Conservation (phyloP, 202 grass and related monocot genomes). For the Schoenoplectus triqueter region DNA sequence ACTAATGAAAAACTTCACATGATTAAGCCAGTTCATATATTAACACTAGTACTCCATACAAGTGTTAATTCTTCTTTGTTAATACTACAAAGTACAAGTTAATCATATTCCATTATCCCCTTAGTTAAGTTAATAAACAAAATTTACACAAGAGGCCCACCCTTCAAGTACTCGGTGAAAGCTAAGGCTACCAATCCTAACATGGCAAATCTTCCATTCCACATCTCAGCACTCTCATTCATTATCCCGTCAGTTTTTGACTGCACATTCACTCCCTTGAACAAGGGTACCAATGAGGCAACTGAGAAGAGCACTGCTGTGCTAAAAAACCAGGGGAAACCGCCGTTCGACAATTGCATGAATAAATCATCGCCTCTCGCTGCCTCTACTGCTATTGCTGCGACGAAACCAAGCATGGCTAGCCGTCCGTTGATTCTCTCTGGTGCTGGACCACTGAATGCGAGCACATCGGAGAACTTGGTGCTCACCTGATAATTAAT, state of each 20-base stretch:
- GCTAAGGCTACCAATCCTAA: slow-evolving; percentile 61
- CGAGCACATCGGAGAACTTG: slow-evolving; percentile 46
- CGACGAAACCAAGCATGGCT: slow-evolving; percentile 63
- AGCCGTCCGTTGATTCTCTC: slow-evolving; percentile 71
- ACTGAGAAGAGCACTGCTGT: slow-evolving; percentile 39
- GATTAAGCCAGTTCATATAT: background rate
- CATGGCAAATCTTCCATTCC: slow-evolving; percentile 72
- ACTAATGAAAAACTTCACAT: background rate
- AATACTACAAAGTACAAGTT: background rate
- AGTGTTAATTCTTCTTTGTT: background rate
- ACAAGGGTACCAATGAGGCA: slow-evolving; percentile 61
- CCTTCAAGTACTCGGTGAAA: slow-evolving; percentile 58
- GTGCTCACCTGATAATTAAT: slow-evolving; percentile 17
- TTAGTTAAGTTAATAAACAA: background rate
- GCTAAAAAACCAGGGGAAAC: slow-evolving; percentile 43
- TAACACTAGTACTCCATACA: slow-evolving; percentile 2
- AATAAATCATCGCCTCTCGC: slow-evolving; percentile 42
- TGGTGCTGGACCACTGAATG: slow-evolving; percentile 58
- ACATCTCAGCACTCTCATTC: slow-evolving; percentile 57
- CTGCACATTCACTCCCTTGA: slow-evolving; percentile 45
- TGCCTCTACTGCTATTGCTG: slow-evolving; percentile 57
- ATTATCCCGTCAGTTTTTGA: slow-evolving; percentile 11
- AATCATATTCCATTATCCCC: background rate
- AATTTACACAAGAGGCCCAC: slow-evolving; percentile 50
- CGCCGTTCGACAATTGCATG: slow-evolving; percentile 45